Conservation (phyloP, 2,329 filamentous ascomycete genomes). For the Penicillium sp. region DNA sequence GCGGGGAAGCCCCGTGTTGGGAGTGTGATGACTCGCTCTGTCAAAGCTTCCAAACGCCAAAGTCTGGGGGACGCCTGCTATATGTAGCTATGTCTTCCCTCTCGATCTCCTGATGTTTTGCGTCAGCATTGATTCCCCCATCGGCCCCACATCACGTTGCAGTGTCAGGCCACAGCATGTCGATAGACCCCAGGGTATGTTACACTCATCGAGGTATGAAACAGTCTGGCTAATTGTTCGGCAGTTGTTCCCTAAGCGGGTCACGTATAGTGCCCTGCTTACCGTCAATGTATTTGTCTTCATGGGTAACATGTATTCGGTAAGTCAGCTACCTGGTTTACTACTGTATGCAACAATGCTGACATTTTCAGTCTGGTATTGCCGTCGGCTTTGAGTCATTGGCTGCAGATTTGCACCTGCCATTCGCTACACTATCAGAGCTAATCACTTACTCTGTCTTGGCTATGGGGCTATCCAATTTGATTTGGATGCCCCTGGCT, state of each 20-base stretch:
- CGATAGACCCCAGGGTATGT: conserved; percentile 25
- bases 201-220: background rate
- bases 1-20: background rate
- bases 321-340: background rate
- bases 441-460: conserved; percentile 28
- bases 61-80: conserved; percentile 7
- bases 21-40: conserved; percentile 1
- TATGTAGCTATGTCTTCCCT: conserved; percentile 7
- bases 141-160: background rate
- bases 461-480: conserved; percentile 31
- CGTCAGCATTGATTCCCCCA: background rate
- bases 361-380: conserved; percentile 22
- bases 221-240: conserved; percentile 1
- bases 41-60: background rate
- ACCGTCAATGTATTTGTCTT: conserved; percentile 31
- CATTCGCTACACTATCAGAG: conserved; percentile 18
- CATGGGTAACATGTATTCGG: conserved; percentile 32
- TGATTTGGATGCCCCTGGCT: conserved; percentile 39
- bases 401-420: conserved; percentile 22
- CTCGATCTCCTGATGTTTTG: conserved; percentile 1
- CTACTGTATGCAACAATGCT: background rate
- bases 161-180: conserved; percentile 9
- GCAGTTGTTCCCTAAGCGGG: conserved; percentile 25
- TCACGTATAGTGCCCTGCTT: conserved; percentile 28
- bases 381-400: conserved; percentile 26